Conservation (phyloP, 1,139 yeast species). For the Candida sanyaensis region DNA sequence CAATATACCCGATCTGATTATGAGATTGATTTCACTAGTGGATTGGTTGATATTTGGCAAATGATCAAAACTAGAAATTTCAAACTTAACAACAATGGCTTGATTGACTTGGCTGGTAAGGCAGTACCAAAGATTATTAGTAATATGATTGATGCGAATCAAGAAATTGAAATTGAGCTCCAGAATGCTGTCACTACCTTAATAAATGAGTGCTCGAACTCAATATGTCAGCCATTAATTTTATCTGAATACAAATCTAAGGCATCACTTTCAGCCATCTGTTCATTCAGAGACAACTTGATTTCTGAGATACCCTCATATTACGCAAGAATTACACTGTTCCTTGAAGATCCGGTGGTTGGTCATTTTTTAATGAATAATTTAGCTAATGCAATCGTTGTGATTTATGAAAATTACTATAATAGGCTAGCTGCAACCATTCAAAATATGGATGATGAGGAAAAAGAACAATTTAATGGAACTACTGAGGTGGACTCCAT, state of each 20-base stretch:
- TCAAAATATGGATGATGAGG: slow-evolving; percentile 14
- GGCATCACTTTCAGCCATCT: slow-evolving; percentile 21
- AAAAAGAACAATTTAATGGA: slow-evolving; percentile 26
- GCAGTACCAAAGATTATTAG: slow-evolving; percentile 82
- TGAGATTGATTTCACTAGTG: slow-evolving; percentile 75
- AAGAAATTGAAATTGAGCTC: slow-evolving; percentile 72
- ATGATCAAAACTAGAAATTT: slow-evolving; percentile 42
- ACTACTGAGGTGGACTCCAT: slow-evolving; percentile 62
- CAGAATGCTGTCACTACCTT: slow-evolving; percentile 70
- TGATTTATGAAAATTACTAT: slow-evolving; percentile 36
- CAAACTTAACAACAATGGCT: slow-evolving; percentile 39
- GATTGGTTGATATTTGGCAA: slow-evolving; percentile 59
- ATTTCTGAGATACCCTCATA: slow-evolving; percentile 57
- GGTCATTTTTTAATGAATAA: slow-evolving; percentile 35
- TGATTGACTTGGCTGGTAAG: slow-evolving; percentile 62
- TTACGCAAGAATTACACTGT: slow-evolving; percentile 49
- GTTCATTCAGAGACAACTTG: slow-evolving; percentile 49
- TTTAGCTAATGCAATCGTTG: slow-evolving; percentile 28
- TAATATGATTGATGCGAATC: slow-evolving; percentile 83
- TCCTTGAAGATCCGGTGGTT: slow-evolving; percentile 41
- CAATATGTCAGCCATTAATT: slow-evolving; percentile 34
- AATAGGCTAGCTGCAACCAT: slow-evolving; percentile 18
- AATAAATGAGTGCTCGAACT: slow-evolving; percentile 40
- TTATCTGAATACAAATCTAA: slow-evolving; percentile 20
- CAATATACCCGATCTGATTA: slow-evolving; percentile 74